Base-by-base conservation (phyloP, 2,329 filamentous ascomycete genomes). In the Colletotrichum orchidophilum region DNA sequence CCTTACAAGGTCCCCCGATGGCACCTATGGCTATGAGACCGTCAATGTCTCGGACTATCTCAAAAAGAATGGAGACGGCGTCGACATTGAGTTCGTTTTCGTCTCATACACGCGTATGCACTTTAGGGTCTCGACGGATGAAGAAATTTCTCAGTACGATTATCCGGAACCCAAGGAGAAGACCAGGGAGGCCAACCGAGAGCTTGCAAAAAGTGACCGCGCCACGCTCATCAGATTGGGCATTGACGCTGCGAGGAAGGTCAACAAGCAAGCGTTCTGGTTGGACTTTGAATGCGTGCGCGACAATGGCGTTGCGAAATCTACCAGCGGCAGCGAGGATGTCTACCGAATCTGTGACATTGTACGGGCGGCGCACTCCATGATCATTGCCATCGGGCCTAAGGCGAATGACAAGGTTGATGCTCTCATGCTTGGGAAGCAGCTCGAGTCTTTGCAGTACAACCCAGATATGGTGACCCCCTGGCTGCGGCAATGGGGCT, bases 281-380 rank as follows among this genome's bases (percentile, higher is more conserved):
- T 73, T 84, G 9, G 82, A 81, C 12, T 83, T 80, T 67, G 81
- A 80, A 58, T 85, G 83, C 71, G 81, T 85, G 71, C 78, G 79
- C 3, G 70, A 71, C 1, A 75, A 78, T 27, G 52, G 57, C 67
- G 79, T 71, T 46, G 80, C 53, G 39, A 77, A 66, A 75, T 80
- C 70, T 75, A 81, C 66, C 0, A 73, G 66, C 53, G 60, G 52
- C 13, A 54, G 52, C 52, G 52, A 54, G 52, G 52, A 54, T n/a
- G 81, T 86, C 1, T 84, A 84, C 64, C 78, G 81, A 7, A 86
- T 85, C 53, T 81, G 83, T 66, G 84, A 86, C 66, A 80, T 85
- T 3, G 81, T 85, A 7, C 80, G 84, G 13, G 81, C 80, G 5
- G 81, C 84, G 1, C 77, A 81, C 18, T 81, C 80, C 1, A 74